Conservation (phyloP, 1,139 yeast species). For the Meyerozyma sp. region DNA sequence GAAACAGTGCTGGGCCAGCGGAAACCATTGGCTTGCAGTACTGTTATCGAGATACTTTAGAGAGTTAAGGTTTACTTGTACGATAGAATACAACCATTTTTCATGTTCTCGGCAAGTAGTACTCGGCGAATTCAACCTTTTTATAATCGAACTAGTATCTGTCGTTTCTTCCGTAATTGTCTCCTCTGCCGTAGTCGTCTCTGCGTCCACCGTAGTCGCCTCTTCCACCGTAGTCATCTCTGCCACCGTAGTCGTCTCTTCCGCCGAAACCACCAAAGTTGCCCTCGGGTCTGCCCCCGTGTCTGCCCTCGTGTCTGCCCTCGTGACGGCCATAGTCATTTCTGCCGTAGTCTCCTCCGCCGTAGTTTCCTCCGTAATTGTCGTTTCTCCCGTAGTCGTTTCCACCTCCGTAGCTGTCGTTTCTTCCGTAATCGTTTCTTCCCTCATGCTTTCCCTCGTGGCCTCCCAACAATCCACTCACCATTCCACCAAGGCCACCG, state of each 20-base stretch:
- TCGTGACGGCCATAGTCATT: too few species aligned
- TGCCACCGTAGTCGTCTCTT: not conserved
- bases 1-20: too few species aligned
- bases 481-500: not conserved
- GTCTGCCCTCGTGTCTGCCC: too few species aligned
- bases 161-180: not conserved
- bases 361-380: not conserved
- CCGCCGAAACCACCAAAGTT: not conserved
- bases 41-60: too few species aligned
- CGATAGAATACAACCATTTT: not conserved
- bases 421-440: constrained; percentile 1
- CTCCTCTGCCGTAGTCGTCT: not conserved
- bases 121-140: too few species aligned
- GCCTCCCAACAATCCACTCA: not conserved
- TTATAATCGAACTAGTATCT: not conserved
- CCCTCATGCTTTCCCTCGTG: not conserved
- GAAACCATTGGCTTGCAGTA: too few species aligned
- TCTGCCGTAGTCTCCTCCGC: not conserved
- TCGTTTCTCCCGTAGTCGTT: not conserved
- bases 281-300: too few species aligned
- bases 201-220: not conserved
- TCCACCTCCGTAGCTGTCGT: constrained; percentile 1
- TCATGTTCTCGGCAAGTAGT: too few species aligned
- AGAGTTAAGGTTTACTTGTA: too few species aligned
- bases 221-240: not conserved